Base-by-base conservation (phyloP, 331 rosid species). In the Arachis monticola region DNA sequence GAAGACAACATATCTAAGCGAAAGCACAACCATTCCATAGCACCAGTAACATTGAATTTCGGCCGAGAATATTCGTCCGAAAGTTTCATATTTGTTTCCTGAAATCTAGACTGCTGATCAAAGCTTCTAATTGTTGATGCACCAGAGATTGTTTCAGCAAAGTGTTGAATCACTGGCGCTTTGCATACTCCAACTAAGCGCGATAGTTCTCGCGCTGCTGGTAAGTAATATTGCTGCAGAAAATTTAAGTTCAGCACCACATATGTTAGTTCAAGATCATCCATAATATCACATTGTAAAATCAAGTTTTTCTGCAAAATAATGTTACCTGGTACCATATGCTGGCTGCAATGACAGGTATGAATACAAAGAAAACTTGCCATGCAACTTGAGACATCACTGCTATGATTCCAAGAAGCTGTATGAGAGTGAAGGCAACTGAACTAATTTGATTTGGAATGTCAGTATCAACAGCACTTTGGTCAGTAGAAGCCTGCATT, bases 351-450 rank as follows among this genome's bases (percentile, higher is more conserved):
- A 92, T 56, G 55, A 90, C 87, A 2, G 96, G 97, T 72, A 92
- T 64, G 74, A 92, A 92, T 69, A 92, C 56, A 53, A 90, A 7
- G 81, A 90, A 81, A 76, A 92, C 91, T 69, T 85, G 92, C 96
- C 96, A 90, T 50, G 96, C 92, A 69, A 84, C 96, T 71, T 84
- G 93, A 58, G 96, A 90, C 92, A 92, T 92, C 50, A 92, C 90
- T 10, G 82, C 91, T 66, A 92, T 85, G 80, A 84, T 88, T 78
- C 95, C 98, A 0, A 92, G 10, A 35, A 92, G 90, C 63, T 85
- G 98, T 72, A 92, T 90, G 60, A 81, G 0, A 1, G 83, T 41
- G 77, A 79, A 80, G 73, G 93, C 89, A 61, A 88, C 74, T 13
- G 84, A 2, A 0, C 70, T 85, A 61, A 86, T 66, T 84, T 78